A percentile compares a stretch with the other conserved stretches of the same genome.
Evolutionary conservation across 192 early-diverging fungal genomes (phyloP).

Genomic region (Linnemannia hyalina): DNA sequence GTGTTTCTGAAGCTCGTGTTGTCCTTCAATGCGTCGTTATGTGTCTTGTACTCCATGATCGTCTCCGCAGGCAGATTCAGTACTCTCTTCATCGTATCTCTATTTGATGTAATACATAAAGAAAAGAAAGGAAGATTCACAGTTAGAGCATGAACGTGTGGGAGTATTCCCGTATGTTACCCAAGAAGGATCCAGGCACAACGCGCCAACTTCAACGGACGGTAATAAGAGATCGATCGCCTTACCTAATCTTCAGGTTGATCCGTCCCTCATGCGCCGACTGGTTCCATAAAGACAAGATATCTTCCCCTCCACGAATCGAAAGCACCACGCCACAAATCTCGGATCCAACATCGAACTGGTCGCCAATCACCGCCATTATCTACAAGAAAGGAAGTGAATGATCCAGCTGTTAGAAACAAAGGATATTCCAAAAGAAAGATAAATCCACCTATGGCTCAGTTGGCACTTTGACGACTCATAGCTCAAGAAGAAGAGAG

Average conservation of each 20-base stretch:
- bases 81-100: slow-evolving; percentile 90
- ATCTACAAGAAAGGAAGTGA: slow-evolving; percentile 54
- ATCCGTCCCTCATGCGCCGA: slow-evolving; percentile 86
- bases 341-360: slow-evolving; percentile 89
- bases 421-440: neutral
- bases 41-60: slow-evolving; percentile 96
- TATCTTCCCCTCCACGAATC: slow-evolving; percentile 93
- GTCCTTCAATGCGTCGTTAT: slow-evolving; percentile 89
- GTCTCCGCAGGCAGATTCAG: slow-evolving; percentile 89
- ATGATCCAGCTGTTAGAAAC: neutral
- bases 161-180: neutral
- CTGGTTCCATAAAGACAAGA: slow-evolving; percentile 95
- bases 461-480: neutral
- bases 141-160: neutral
- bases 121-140: slow-evolving; percentile 2
- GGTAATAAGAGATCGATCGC: neutral
- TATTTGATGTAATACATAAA: slow-evolving; percentile 21
- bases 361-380: slow-evolving; percentile 91
- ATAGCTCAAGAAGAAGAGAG: neutral
- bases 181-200: neutral
- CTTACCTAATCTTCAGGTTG: slow-evolving; percentile 85
- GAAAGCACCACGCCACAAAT: slow-evolving; percentile 95
- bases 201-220: neutral
- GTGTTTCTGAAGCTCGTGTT: slow-evolving; percentile 91
- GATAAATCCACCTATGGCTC: neutral